Evolutionary conservation across 2,329 filamentous ascomycete genomes (phyloP).

Genomic region (Sporothrix sp.): DNA sequence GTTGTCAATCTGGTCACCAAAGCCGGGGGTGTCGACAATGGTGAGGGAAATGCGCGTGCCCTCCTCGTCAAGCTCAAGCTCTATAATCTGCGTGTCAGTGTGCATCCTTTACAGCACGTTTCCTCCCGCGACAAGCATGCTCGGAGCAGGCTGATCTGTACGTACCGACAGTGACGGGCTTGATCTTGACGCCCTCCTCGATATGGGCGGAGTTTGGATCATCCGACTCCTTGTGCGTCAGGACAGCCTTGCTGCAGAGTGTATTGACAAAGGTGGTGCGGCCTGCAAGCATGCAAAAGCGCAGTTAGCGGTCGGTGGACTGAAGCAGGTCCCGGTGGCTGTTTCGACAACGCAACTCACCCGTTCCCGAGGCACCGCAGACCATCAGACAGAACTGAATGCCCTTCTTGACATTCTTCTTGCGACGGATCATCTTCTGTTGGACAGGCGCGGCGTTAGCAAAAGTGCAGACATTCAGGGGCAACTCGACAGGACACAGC

Average conservation of each 20-base stretch:
- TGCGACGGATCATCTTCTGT: constrained; percentile 93
- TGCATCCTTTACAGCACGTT: constrained; percentile 17
- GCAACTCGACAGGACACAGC: neutral
- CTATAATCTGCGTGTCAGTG: constrained; percentile 36
- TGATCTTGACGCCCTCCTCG: constrained; percentile 97
- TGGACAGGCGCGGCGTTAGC: constrained; percentile 19
- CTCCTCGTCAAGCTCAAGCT: constrained; percentile 94
- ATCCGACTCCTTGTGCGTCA: constrained; percentile 85
- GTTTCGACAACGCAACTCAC: constrained; percentile 43
- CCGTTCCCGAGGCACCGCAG: constrained; percentile 96
- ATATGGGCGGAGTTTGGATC: constrained; percentile 80
- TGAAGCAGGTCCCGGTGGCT: neutral
- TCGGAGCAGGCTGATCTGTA: neutral
- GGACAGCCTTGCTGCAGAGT: constrained; percentile 88
- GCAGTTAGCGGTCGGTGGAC: neutral
- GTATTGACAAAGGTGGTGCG: constrained; percentile 99
- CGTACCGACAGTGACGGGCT: constrained; percentile 89
- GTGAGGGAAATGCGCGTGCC: constrained; percentile 96
- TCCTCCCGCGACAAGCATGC: neutral
- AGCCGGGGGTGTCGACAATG: constrained; percentile 96
- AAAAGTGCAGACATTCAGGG: constrained; percentile 6
- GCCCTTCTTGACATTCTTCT: constrained; percentile 99
- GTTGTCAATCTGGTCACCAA: constrained; percentile 98
- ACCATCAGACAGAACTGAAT: constrained; percentile 99
- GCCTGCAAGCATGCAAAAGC: constrained; percentile 41